A percentile compares a stretch with the other conserved stretches of the same genome.
Evolutionary conservation across 768 basidiomycete genomes (phyloP).

Genomic region (Multifurca ochricompacta): DNA sequence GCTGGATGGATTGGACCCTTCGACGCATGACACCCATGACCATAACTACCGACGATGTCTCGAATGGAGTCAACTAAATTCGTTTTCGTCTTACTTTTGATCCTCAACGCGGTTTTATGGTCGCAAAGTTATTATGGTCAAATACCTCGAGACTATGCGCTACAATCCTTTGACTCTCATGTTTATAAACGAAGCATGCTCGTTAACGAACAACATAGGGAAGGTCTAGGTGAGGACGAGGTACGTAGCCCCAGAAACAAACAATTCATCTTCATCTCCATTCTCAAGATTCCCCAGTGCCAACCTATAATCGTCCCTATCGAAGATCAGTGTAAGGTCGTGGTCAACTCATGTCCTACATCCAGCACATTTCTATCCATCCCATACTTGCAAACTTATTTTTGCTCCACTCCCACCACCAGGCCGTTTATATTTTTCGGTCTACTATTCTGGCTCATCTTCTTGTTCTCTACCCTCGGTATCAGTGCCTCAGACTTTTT

Average conservation of each 20-base stretch:
- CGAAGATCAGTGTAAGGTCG: constrained; percentile 58
- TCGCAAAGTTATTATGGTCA: constrained; percentile 35
- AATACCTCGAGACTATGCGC: constrained; percentile 13
- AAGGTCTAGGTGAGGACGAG: neutral
- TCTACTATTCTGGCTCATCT: constrained; percentile 72
- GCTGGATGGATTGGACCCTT: too few species aligned
- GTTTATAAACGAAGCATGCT: constrained; percentile 5
- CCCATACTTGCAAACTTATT: constrained; percentile 62
- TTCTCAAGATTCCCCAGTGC: constrained; percentile 40
- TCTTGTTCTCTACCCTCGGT: constrained; percentile 93
- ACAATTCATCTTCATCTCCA: neutral
- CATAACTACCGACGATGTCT: neutral
- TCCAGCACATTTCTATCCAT: constrained; percentile 62
- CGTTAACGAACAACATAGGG: neutral
- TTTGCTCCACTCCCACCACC: constrained; percentile 48
- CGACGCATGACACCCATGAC: neutral
- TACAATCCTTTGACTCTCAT: neutral
- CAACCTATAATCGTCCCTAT: constrained; percentile 49
- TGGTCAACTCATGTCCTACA: constrained; percentile 45
- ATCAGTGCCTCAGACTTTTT: constrained; percentile 97
- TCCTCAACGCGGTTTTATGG: constrained; percentile 57
- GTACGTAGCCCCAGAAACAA: constrained; percentile 11
- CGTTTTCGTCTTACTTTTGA: constrained; percentile 44
- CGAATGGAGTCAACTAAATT: constrained; percentile 38
- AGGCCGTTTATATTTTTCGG: constrained; percentile 56